Conservation (phyloP, 306 rosid genomes). For the Rosa rugosa region DNA sequence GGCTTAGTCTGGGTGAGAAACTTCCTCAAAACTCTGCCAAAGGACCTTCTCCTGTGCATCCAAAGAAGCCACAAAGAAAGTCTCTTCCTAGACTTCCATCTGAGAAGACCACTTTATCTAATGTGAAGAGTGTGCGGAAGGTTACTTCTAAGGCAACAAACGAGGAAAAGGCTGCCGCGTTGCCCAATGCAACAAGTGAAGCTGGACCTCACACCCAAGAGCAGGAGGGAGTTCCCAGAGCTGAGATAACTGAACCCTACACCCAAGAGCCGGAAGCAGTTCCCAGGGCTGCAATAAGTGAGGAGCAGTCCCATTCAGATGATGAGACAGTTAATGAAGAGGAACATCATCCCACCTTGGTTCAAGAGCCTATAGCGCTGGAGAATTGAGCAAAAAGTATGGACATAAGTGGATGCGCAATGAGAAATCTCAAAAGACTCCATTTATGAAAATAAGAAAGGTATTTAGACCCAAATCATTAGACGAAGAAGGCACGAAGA, state of each 20-base stretch:
- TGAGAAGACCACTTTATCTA: conserved; percentile 56
- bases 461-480: conserved; percentile 50
- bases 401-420: conserved; percentile 32
- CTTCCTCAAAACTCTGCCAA: conserved; percentile 47
- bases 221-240: conserved; percentile 30
- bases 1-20: conserved; percentile 75
- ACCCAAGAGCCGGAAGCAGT: conserved; percentile 26
- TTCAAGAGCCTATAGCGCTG: conserved; percentile 43
- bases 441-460: conserved; percentile 47
- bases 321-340: conserved; percentile 44
- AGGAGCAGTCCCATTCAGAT: conserved; percentile 37
- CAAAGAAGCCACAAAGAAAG: conserved; percentile 77
- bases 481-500: conserved; percentile 53
- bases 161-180: conserved; percentile 33
- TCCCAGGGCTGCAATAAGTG: conserved; percentile 37
- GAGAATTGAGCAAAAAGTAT: conserved; percentile 42
- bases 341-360: conserved; percentile 40
- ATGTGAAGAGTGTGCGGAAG: conserved; percentile 39
- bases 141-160: conserved; percentile 49
- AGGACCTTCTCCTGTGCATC: conserved; percentile 45
- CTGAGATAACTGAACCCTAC: conserved; percentile 32
- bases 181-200: conserved; percentile 30
- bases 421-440: conserved; percentile 33
- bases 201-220: conserved; percentile 34
- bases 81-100: conserved; percentile 87